These are phyloP conservation scores for Phytopythium cucurbitacearum DNA, from an alignment of 352 stramenopile species.

Conservation along the genomic window DNA sequence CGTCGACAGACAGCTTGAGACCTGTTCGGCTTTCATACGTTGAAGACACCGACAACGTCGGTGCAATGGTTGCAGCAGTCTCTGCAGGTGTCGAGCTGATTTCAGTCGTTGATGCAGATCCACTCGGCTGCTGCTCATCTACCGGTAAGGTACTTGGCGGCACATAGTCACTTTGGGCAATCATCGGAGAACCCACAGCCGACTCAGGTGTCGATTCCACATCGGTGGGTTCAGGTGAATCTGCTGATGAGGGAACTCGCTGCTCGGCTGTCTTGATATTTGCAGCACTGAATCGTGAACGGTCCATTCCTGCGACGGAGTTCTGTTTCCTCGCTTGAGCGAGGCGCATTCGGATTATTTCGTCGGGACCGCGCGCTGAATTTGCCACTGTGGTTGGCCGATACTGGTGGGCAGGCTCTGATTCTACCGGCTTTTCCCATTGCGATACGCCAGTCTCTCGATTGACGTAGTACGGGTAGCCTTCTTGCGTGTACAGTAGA, in stretches of 20 bases:
- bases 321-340: slow-evolving; percentile 33
- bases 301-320: slow-evolving; percentile 6
- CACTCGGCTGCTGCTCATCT: too few species aligned
- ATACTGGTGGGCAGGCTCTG: background rate
- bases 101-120: too few species aligned
- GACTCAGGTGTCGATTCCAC: too few species aligned
- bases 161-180: too few species aligned
- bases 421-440: slow-evolving; percentile 53
- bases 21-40: slow-evolving; percentile 54
- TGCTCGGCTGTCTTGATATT: too few species aligned
- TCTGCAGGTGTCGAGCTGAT: too few species aligned
- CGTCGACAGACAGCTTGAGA: slow-evolving; percentile 46
- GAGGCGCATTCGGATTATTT: slow-evolving; percentile 45
- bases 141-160: too few species aligned
- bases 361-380: slow-evolving; percentile 20
- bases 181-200: too few species aligned
- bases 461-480: slow-evolving; percentile 81
- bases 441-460: slow-evolving; percentile 59
- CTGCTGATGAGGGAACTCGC: too few species aligned
- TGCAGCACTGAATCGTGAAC: too few species aligned
- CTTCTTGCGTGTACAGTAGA: slow-evolving; percentile 64
- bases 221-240: too few species aligned
- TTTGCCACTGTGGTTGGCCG: background rate
- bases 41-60: slow-evolving; percentile 9
- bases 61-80: too few species aligned